Conservation (phyloP, 108 stramenopile species). For the Cyclostephanos tholiformis region DNA sequence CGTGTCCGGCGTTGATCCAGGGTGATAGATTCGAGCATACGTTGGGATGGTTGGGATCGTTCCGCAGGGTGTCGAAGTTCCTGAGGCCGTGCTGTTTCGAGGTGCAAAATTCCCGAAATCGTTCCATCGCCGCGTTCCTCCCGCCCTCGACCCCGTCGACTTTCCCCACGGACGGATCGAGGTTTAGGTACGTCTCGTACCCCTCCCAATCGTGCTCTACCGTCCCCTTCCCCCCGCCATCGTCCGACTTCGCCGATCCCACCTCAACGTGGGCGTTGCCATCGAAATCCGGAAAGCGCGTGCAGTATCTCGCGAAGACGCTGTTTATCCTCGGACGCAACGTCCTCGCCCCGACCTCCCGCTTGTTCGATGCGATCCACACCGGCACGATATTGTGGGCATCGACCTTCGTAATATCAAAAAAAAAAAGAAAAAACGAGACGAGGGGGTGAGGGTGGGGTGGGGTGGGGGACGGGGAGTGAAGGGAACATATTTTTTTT, state of each 20-base stretch:
- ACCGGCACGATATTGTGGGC: conserved; percentile 98
- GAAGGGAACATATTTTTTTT: too few relatives aligned
- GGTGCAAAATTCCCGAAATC: conserved; percentile 76
- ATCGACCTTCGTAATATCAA: conserved; percentile 72
- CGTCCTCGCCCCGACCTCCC: conserved; percentile 96
- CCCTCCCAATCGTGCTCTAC: conserved; percentile 48
- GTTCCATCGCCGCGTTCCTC: conserved; percentile 63
- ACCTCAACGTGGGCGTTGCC: conserved; percentile 57
- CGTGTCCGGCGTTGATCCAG: conserved; percentile 90
- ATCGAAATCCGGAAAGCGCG: conserved; percentile 72
- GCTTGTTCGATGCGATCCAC: conserved; percentile 91
- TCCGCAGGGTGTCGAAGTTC: conserved; percentile 82
- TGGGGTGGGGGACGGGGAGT: too few relatives aligned
- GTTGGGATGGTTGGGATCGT: conserved; percentile 86
- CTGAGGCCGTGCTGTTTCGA: conserved; percentile 58
- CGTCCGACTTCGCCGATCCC: conserved; percentile 42
- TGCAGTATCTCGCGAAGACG: conserved; percentile 70
- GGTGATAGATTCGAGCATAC: conserved; percentile 88
- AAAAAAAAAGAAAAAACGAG: too few relatives aligned
- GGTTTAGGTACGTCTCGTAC: conserved; percentile 56
- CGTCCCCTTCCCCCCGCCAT: conserved; percentile 39
- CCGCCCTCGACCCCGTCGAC: conserved; percentile 79
- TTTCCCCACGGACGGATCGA: conserved; percentile 62
- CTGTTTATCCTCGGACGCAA: conserved; percentile 93
- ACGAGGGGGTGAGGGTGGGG: too few relatives aligned